A percentile compares a stretch with the other conserved stretches of the same genome.
These are phyloP conservation scores for Alternaria brassicae DNA, from an alignment of 2,329 filamentous ascomycete genomes.

Conservation along the genomic window DNA sequence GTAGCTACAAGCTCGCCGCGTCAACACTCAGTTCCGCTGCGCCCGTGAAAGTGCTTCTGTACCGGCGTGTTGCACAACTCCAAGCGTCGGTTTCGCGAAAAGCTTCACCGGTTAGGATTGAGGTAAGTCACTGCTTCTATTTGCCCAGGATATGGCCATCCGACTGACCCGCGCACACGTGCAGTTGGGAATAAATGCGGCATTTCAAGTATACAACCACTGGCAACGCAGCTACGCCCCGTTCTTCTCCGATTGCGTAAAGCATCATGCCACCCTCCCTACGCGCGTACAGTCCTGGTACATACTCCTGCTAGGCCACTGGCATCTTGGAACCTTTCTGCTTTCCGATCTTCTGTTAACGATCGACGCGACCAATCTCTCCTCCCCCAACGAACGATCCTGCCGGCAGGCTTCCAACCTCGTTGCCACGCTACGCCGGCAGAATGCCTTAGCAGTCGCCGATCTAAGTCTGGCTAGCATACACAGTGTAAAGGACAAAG, in stretches of 20 bases:
- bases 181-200: conserved; percentile 55
- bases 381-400: conserved; percentile 52
- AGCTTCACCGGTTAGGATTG: conserved; percentile 2
- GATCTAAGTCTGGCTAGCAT: conserved; percentile 33
- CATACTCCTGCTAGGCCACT: conserved; percentile 63
- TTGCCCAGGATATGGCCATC: no score
- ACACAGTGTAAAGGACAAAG: conserved; percentile 16
- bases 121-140: neutral
- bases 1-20: conserved; percentile 13
- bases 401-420: conserved; percentile 58
- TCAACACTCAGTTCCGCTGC: conserved; percentile 15
- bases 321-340: conserved; percentile 63
- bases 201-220: conserved; percentile 61
- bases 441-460: conserved; percentile 50
- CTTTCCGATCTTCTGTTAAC: conserved; percentile 62
- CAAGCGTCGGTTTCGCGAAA: conserved; percentile 9
- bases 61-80: conserved; percentile 9
- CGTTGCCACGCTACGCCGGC: conserved; percentile 35
- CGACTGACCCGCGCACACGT: conserved; percentile 55
- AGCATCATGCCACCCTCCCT: conserved; percentile 59
- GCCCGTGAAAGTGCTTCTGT: conserved; percentile 14
- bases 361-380: conserved; percentile 53
- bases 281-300: conserved; percentile 66
- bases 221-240: conserved; percentile 62
- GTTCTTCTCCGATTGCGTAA: conserved; percentile 62